These are phyloP conservation scores for Wickerhamomyces hampshirensis DNA, from an alignment of 805 yeast genomes.

Conservation along the genomic window DNA sequence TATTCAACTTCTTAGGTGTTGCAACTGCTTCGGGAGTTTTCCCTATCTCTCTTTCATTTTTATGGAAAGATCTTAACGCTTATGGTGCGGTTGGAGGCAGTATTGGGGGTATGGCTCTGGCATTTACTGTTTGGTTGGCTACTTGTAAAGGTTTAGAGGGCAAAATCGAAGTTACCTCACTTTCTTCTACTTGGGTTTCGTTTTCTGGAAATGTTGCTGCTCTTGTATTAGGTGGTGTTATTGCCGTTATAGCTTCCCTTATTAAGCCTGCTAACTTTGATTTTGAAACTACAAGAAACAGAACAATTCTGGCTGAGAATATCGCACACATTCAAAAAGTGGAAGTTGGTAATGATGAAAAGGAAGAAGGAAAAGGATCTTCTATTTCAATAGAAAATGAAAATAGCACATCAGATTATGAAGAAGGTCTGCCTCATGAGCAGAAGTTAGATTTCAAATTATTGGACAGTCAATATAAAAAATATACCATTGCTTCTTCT, in stretches of 20 bases:
- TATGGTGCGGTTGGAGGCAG: conserved; percentile 36
- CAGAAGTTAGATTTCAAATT: conserved; percentile 24
- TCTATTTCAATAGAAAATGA: conserved; percentile 1
- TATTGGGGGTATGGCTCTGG: conserved; percentile 32
- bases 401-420: conserved; percentile 3
- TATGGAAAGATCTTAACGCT: conserved; percentile 34
- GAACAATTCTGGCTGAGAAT: conserved; percentile 24
- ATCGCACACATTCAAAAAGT: conserved; percentile 4
- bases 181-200: conserved; percentile 36
- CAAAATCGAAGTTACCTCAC: conserved; percentile 29
- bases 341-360: conserved; percentile 2
- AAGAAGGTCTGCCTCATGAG: conserved; percentile 22
- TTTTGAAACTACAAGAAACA: conserved; percentile 30
- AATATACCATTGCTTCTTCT: conserved; percentile 24
- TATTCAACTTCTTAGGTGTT: conserved; percentile 38
- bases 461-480: conserved; percentile 28
- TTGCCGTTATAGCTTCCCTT: conserved; percentile 27
- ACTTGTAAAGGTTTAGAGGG: conserved; percentile 33
- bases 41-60: conserved; percentile 34
- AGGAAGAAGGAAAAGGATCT: not conserved
- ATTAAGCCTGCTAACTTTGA: conserved; percentile 39
- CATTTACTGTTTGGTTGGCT: conserved; percentile 34
- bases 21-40: conserved; percentile 37
- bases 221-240: conserved; percentile 32
- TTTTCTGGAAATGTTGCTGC: conserved; percentile 38